Evolutionary conservation across 352 stramenopile genomes (phyloP).

Genomic region (Phytophthora brassicae): DNA sequence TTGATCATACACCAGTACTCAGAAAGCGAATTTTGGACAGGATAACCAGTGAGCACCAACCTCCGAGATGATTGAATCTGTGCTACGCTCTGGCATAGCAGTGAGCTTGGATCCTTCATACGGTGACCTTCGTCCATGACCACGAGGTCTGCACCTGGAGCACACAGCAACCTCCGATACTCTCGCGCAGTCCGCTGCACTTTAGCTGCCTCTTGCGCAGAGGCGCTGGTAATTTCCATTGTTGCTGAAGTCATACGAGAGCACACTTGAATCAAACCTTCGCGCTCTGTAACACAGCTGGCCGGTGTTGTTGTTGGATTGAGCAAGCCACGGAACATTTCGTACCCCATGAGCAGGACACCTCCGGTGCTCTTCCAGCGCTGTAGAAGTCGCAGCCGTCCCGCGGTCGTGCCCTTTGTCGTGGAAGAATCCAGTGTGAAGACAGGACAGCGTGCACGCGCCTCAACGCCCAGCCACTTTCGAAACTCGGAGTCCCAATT

Average conservation of each 20-base stretch:
- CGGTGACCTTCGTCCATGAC: constrained; percentile 89
- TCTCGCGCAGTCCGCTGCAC: constrained; percentile 57
- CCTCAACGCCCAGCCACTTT: constrained; percentile 91
- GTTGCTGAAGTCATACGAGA: constrained; percentile 61
- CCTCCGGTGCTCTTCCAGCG: constrained; percentile 77
- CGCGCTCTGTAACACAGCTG: constrained; percentile 30
- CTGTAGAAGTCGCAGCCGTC: constrained; percentile 61
- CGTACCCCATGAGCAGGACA: constrained; percentile 86
- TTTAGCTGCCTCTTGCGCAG: constrained; percentile 47
- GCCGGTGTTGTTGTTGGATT: constrained; percentile 55
- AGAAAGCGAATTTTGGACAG: constrained; percentile 94
- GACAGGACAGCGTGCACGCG: constrained; percentile 55
- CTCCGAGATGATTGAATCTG: constrained; percentile 77
- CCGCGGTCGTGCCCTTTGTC: constrained; percentile 51
- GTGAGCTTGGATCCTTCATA: constrained; percentile 84
- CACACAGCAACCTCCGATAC: constrained; percentile 55
- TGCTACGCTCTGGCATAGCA: constrained; percentile 79
- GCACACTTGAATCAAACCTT: constrained; percentile 63
- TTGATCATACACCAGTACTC: constrained; percentile 93
- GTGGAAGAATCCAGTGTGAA: constrained; percentile 62
- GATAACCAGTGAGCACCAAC: constrained; percentile 93
- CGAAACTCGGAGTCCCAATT: constrained; percentile 98
- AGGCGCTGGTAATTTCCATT: constrained; percentile 63
- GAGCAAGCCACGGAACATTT: constrained; percentile 87
- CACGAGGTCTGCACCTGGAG: constrained; percentile 73